These are phyloP conservation scores for Pinus tabuliformis DNA, from an alignment of 75 land plant species.

Conservation along the genomic window DNA sequence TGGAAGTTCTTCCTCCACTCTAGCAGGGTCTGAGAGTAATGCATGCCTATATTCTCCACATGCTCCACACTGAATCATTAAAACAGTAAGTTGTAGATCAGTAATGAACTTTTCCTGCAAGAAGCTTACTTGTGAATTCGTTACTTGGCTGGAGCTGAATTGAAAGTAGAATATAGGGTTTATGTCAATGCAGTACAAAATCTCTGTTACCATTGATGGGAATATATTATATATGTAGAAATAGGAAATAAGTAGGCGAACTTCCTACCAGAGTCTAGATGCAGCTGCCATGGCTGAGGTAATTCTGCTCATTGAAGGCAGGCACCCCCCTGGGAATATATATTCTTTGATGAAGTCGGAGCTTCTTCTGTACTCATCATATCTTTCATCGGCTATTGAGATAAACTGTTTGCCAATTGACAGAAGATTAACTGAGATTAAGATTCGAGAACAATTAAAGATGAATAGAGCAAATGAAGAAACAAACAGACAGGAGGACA, in stretches of 20 bases:
- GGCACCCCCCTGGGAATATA: slow-evolving; percentile 56
- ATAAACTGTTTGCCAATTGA: slow-evolving; percentile 18
- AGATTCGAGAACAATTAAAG: background rate
- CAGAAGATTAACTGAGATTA: background rate
- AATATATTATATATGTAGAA: background rate
- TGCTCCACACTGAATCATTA: slow-evolving; percentile 78
- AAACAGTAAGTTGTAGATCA: background rate
- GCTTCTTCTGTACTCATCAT: slow-evolving; percentile 41
- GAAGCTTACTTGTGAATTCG: background rate
- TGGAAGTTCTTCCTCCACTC: slow-evolving; percentile 74
- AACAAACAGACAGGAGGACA: too few relatives aligned
- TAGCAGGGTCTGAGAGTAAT: slow-evolving; percentile 79
- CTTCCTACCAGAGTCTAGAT: slow-evolving; percentile 38
- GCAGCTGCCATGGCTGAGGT: slow-evolving; percentile 36
- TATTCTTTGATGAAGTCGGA: slow-evolving; percentile 58
- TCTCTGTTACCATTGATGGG: background rate
- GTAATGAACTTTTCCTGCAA: background rate
- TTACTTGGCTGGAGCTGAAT: background rate
- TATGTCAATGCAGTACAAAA: background rate
- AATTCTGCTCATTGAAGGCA: slow-evolving; percentile 33
- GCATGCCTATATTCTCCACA: slow-evolving; percentile 88
- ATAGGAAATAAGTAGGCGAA: background rate
- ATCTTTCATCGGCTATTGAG: slow-evolving; percentile 45
- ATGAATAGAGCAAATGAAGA: too few relatives aligned
- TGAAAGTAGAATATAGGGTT: background rate